These are phyloP conservation scores for Monosporascus sp. DNA, from an alignment of 2,329 filamentous ascomycete species.

Conservation along the genomic window DNA sequence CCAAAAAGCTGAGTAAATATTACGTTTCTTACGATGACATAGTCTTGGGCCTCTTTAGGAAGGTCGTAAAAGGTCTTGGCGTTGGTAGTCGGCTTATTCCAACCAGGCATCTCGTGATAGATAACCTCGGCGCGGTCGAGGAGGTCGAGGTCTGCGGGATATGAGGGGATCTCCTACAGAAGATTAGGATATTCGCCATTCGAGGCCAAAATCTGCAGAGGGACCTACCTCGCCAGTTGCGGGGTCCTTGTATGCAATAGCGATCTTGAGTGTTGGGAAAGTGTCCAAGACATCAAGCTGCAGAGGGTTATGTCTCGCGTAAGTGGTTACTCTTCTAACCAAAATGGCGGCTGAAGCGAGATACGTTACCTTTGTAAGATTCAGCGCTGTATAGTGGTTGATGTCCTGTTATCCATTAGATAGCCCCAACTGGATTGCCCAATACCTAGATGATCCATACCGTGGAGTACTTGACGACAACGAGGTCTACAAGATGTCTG, in stretches of 20 bases:
- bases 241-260: conserved; percentile 46
- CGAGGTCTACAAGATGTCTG: conserved; percentile 37
- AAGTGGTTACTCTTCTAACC: too few species aligned
- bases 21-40: conserved; percentile 35
- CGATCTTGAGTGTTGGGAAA: conserved; percentile 56
- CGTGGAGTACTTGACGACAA: conserved; percentile 45
- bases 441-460: neutral
- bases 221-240: conserved; percentile 21
- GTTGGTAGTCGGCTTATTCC: conserved; percentile 48
- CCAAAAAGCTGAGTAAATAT: neutral
- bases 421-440: neutral
- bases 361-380: conserved; percentile 26
- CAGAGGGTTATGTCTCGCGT: neutral
- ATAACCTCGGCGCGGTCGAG: conserved; percentile 46
- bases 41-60: conserved; percentile 46
- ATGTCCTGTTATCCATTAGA: conserved; percentile 18
- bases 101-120: conserved; percentile 51
- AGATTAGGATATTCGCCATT: neutral
- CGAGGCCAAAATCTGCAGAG: neutral
- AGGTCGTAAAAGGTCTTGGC: conserved; percentile 44
- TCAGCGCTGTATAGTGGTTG: conserved; percentile 48
- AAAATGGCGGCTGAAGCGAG: neutral
- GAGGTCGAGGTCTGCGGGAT: conserved; percentile 46
- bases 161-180: conserved; percentile 34
- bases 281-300: conserved; percentile 54